These are phyloP conservation scores for Entomophthora muscae DNA, from an alignment of 371 early-diverging fungal species.

Conservation along the genomic window DNA sequence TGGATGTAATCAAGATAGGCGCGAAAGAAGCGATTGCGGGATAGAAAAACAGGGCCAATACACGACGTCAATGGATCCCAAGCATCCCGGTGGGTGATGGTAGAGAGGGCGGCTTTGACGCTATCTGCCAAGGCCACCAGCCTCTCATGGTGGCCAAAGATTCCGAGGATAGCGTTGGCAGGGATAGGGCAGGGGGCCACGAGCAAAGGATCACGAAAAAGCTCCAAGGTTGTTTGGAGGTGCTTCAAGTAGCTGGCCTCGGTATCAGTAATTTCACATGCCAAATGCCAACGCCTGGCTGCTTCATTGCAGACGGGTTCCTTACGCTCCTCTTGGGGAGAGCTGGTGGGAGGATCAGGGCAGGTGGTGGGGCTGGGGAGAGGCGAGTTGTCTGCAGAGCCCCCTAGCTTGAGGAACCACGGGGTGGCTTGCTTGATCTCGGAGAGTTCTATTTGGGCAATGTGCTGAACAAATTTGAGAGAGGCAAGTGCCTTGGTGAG, in stretches of 20 bases:
- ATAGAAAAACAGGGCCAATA: not conserved
- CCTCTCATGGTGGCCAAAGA: not conserved
- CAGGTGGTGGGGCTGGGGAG: not conserved
- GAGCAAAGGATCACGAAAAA: not conserved
- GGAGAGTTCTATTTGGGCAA: not conserved
- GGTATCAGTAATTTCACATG: not conserved
- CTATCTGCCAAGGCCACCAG: not conserved
- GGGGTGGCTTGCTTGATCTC: not conserved
- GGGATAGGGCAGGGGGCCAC: not conserved
- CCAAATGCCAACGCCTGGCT: not conserved
- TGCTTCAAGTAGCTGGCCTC: not conserved
- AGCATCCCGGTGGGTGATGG: not conserved
- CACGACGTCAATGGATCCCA: not conserved
- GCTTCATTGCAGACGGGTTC: not conserved
- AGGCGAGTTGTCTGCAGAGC: not conserved
- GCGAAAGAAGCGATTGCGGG: not conserved
- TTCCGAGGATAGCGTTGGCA: not conserved
- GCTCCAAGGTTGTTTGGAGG: not conserved
- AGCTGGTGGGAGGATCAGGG: not conserved
- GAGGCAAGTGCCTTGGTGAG: not conserved
- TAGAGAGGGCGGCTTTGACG: not conserved
- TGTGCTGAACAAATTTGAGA: not conserved
- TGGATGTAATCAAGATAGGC: not conserved
- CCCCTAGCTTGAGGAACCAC: not conserved
- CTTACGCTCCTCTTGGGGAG: not conserved